Conservation (phyloP, 1,284 basidiomycete genomes). For the Chiua sp. region DNA sequence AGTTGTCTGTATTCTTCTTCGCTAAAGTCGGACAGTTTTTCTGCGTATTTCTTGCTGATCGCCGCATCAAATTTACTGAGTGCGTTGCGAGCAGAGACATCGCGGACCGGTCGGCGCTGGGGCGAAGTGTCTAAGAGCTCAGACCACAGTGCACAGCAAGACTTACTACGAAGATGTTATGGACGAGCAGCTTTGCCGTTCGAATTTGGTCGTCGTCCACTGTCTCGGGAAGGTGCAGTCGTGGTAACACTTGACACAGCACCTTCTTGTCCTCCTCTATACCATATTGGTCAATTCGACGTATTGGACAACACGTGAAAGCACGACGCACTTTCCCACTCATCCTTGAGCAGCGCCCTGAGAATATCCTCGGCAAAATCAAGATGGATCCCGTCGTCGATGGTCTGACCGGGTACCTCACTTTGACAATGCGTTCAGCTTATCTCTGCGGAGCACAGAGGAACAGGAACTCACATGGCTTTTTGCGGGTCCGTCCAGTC, state of each 20-base stretch:
- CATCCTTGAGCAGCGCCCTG: slow-evolving; percentile 58
- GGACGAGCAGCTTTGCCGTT: slow-evolving; percentile 66
- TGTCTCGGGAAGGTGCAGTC: slow-evolving; percentile 77
- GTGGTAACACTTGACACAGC: slow-evolving; percentile 78
- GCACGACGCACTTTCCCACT: slow-evolving; percentile 47
- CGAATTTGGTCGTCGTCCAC: slow-evolving; percentile 73
- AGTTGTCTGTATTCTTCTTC: slow-evolving; percentile 72
- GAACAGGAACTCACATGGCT: slow-evolving; percentile 56
- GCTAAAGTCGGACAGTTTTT: slow-evolving; percentile 71
- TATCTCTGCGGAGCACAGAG: too few relatives aligned
- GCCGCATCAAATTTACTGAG: slow-evolving; percentile 75
- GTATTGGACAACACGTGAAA: not conserved
- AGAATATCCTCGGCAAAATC: slow-evolving; percentile 83
- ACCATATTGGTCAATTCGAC: not conserved
- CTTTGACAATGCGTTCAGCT: slow-evolving; percentile 30
- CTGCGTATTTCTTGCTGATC: slow-evolving; percentile 74
- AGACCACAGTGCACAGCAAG: not conserved
- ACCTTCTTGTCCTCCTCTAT: slow-evolving; percentile 83
- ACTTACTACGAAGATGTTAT: slow-evolving; percentile 64
- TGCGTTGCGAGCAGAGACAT: slow-evolving; percentile 77
- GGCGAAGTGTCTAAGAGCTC: slow-evolving; percentile 2
- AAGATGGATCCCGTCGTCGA: slow-evolving; percentile 69
- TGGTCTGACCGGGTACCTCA: slow-evolving; percentile 42
- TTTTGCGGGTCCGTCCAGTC: slow-evolving; percentile 96
- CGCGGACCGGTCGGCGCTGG: slow-evolving; percentile 74